Conservation (phyloP, 2,329 filamentous ascomycete species). For the Scleromitrula shiraiana region DNA sequence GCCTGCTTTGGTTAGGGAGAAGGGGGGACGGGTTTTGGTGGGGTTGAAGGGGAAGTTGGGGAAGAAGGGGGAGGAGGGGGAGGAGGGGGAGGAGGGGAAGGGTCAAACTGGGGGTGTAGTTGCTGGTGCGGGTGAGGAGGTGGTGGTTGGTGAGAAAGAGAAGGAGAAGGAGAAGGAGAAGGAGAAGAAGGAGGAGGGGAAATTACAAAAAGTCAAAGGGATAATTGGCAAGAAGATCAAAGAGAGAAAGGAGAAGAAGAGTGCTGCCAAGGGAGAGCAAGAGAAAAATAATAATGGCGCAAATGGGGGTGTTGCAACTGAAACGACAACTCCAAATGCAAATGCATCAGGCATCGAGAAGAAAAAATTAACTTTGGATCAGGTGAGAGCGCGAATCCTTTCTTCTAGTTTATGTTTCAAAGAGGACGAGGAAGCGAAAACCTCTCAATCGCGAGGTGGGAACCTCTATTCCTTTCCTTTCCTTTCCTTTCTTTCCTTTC, state of each 20-base stretch:
- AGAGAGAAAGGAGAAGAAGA: background rate
- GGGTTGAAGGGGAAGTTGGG: background rate
- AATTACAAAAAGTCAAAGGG: background rate
- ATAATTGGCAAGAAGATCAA: background rate
- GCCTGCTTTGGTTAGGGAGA: background rate
- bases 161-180: background rate
- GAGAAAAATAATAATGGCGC: background rate
- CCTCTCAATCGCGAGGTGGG: conserved; percentile 1
- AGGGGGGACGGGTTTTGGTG: background rate
- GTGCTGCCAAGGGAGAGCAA: background rate
- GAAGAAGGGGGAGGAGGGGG: background rate
- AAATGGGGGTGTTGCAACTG: background rate
- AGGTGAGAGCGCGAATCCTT: conserved; percentile 8
- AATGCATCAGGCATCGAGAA: background rate
- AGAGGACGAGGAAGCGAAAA: background rate
- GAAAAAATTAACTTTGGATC: conserved; percentile 7
- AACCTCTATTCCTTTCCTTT: conserved; percentile 6
- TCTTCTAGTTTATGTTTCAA: background rate
- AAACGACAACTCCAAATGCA: background rate
- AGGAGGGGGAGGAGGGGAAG: background rate
- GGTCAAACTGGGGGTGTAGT: background rate
- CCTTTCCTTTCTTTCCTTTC: background rate
- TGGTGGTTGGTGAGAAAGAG: background rate
- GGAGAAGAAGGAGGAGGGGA: background rate
- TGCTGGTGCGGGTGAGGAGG: background rate